Evolutionary conservation across 306 rosid genomes (phyloP), one percentile per base, ranked within the genome.

Genomic region (Rubus parviflorus): DNA sequence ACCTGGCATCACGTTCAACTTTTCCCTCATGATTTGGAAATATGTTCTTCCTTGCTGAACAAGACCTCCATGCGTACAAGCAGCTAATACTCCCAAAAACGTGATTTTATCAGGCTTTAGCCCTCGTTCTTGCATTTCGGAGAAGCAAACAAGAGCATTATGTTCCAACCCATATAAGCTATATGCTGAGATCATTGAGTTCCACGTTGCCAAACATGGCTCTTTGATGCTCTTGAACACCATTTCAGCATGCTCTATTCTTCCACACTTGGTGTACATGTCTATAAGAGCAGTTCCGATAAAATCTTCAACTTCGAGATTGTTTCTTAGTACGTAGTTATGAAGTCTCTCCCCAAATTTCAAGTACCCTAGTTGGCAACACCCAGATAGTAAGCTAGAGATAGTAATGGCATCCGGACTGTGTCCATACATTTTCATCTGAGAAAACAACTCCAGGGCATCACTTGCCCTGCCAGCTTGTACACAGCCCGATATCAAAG

Each of bases 201-300:
- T 93, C 98, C 98, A 89, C 63, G 95, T 83, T 57, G 89, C 90
- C 83, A 91, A 85, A 72, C 97, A 93, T 8, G 93, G 98, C 49
- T 83, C 86, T 67, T 77, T 78, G 73, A 91, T 84, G 75, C 83
- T 79, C 52, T 83, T 73, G 79, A 91, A 88, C 67, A 87, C 86
- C 71, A 73, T 89, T 83, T 88, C 97, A 57, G 93, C 93, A 56
- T 72, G 82, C 35, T 88, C 94, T 74, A 91, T 78, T 86, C 81
- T 89, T 74, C 97, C 98, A 74, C 98, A 89, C 80, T 93, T 93
- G 52, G 80, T 71, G 83, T 93, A 91, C 98, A 93, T 88, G 81
- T 91, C 93, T 79, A 91, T 88, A 30, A 93, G 89, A 76, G 97
- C 90, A 72, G 97, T 90, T 84, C 73, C 88, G 11, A 85, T 84